Base-by-base conservation (phyloP, 192 early-diverging fungal species). In the Umbelopsis vinacea region DNA sequence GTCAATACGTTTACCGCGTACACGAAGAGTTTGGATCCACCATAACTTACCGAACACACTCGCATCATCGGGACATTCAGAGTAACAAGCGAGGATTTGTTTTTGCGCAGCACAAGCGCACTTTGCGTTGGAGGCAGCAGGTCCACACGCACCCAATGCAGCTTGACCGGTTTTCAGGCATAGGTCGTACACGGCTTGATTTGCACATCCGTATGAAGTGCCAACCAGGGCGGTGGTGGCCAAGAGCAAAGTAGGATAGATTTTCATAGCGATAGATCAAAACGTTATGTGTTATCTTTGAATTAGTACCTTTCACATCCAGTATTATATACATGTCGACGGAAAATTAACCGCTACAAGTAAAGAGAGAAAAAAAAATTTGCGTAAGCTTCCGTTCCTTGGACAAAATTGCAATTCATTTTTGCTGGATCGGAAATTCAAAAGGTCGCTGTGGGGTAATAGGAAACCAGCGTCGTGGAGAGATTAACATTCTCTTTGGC, bases 41-140 rank as follows among this genome's bases (percentile, higher is more conserved):
- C n/a, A n/a, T n/a, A n/a, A n/a, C 67, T 68, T 68, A 68, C 67
- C 23, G 23, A 50, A 68, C 19, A 68, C 29, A 68, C 26, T 50
- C 11, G 17, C 35, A 29, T 50, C 47, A 17, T 68, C 67, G 12
- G 46, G 46, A 47, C 67, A 68, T 35, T 68, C 67, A 33, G 67
- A 50, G 46, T 68, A 68, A 50, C 67, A 68, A 19, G 67, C 67
- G 11, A 68, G 33, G 0, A 68, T 46, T 68, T 68, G 67, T 17
- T 68, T 68, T 40, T 68, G 67, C 6, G 67, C 67, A 22, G 67
- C 45, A 47, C 67, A 68, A 33, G 46, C 46, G 23, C 67, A 68
- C 17, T 24, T 26, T 7, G 67, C 29, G 12, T 63, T 68, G 8
- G 47, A 23, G 15, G 46, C 47, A n/a, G 40, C 21, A 12, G 67